phyloP scores from a whole-genome alignment of 257 asterid genomes.

The Solanum pimpinellifolium region DNA sequence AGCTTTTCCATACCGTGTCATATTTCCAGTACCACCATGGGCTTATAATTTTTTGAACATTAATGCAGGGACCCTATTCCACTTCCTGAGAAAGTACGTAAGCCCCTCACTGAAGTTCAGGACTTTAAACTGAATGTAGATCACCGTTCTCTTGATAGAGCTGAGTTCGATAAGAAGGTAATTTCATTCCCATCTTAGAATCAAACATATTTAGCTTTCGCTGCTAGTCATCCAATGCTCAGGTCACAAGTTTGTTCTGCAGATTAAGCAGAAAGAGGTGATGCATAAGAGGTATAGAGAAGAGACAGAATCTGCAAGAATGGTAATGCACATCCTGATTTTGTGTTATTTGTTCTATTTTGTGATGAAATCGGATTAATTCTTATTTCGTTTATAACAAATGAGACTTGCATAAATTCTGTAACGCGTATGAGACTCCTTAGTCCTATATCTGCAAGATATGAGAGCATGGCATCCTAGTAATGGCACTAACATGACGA shows the following conservation, averaged over 20 bases:
- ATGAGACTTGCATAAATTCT: background rate
- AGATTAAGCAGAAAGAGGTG: conserved; percentile 82
- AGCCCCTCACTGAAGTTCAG: conserved; percentile 79
- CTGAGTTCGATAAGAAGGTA: conserved; percentile 89
- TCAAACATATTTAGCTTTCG: background rate
- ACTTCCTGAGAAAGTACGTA: conserved; percentile 58
- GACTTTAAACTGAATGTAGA: conserved; percentile 63
- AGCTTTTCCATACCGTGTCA: background rate
- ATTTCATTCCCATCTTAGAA: background rate
- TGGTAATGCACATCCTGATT: conserved; percentile 27
- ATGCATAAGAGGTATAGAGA: conserved; percentile 79
- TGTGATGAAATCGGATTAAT: background rate
- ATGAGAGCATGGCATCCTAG: background rate
- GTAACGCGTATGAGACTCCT: background rate
- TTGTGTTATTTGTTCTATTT: background rate
- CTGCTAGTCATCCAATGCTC: background rate
- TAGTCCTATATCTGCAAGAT: background rate
- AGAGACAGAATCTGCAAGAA: conserved; percentile 77
- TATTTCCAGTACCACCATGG: background rate
- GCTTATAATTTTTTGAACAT: background rate
- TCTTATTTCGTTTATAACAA: background rate
- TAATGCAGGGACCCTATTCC: conserved; percentile 82
- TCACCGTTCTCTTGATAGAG: conserved; percentile 69
- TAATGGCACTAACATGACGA: background rate
- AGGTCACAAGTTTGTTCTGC: background rate